Evolutionary conservation across 345 rosid species (phyloP).

Genomic region (Eucalyptus cloeziana): DNA sequence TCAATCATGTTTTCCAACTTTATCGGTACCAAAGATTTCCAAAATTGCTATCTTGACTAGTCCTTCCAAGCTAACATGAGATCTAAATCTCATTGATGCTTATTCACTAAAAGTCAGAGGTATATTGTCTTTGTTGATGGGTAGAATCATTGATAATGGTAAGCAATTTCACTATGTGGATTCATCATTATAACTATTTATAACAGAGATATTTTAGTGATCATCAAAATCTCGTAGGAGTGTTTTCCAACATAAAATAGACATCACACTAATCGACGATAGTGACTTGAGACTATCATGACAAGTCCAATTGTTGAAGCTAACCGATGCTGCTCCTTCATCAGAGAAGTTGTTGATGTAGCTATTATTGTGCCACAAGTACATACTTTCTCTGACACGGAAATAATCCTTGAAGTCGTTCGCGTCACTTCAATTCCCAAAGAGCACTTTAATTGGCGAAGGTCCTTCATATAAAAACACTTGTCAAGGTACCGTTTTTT

Average conservation of each 20-base stretch:
- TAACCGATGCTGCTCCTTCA: no score
- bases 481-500: neutral
- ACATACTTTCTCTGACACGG: neutral
- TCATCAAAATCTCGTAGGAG: neutral
- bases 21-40: neutral
- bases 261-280: neutral
- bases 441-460: neutral
- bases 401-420: no score
- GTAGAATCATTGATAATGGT: neutral
- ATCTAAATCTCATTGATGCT: neutral
- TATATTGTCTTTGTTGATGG: neutral
- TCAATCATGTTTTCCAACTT: neutral
- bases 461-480: neutral
- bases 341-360: neutral
- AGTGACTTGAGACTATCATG: neutral
- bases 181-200: neutral
- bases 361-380: neutral
- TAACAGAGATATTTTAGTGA: accelerated
- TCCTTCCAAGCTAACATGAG: neutral
- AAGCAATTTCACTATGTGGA: no score
- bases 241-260: neutral
- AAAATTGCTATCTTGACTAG: neutral
- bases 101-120: neutral
- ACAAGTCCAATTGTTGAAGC: neutral
- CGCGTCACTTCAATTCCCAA: neutral